Percentiles rank a stretch among this genome's conserved stretches.
phyloP scores from a whole-genome alignment of 768 basidiomycete species.

The Tephrocybe sp. region DNA sequence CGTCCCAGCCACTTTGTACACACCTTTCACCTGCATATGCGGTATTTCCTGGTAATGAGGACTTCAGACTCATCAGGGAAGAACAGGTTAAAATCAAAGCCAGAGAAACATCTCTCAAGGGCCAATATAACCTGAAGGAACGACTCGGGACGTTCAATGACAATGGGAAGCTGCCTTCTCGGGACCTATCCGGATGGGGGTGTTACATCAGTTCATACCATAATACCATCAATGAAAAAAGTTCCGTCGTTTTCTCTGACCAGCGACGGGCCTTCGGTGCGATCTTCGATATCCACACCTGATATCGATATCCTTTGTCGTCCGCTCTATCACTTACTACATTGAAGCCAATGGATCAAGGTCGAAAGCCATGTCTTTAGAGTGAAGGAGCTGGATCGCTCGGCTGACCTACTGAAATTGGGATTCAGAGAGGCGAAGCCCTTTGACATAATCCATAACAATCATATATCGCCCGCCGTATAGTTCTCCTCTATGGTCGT shows the following conservation, averaged over 20 bases:
- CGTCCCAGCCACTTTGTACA: constrained; percentile 44
- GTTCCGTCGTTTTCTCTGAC: constrained; percentile 38
- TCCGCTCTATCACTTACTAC: no score
- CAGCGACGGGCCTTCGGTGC: not conserved
- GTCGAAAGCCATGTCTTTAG: constrained; percentile 72
- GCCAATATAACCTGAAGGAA: constrained; percentile 39
- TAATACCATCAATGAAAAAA: constrained; percentile 33
- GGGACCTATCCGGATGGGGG: constrained; percentile 67
- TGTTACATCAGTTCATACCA: constrained; percentile 10
- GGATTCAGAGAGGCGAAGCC: no score
- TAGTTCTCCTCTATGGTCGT: no score
- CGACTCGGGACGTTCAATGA: constrained; percentile 85
- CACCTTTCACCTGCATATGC: constrained; percentile 63
- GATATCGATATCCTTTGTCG: not conserved
- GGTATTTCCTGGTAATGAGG: constrained; percentile 63
- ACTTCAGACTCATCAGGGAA: constrained; percentile 59
- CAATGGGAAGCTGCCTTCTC: constrained; percentile 72
- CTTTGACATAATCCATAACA: no score
- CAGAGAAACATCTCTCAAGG: constrained; percentile 32
- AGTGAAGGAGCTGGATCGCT: constrained; percentile 83
- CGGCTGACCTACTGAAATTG: no score
- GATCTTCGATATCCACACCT: not conserved
- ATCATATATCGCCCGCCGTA: no score
- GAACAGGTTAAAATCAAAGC: constrained; percentile 60
- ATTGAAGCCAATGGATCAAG: constrained; percentile 27